Base-by-base conservation (phyloP, 73 alveolate species). In the Uronychia setigera region DNA sequence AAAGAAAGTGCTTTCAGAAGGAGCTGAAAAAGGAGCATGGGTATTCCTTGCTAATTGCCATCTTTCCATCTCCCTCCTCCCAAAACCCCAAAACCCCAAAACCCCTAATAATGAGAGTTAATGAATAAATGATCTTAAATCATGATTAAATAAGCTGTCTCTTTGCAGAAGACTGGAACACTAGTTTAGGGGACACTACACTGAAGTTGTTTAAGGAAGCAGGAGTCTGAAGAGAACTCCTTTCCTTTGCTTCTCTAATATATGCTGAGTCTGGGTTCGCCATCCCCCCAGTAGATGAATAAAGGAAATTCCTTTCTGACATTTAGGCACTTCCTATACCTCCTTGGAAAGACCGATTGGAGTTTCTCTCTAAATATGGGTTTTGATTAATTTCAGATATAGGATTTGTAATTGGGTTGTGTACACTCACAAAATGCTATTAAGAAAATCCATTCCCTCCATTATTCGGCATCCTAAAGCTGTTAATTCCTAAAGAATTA, bases 31-130 rank as follows among this genome's bases (percentile, higher is more conserved):
- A 32, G 99, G 99, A 58, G 93, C 95, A 80, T 97, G 99, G 99
- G 97, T 97, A 81, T 97, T 93, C 94, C 90, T 97, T 26, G 98
- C 99, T 29, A 97, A 97, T 89, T 96, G 99, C 34, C 99, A 97
- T 88, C 90, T 97, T 80, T 94, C 98, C 19, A 90, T 96, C 75
- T 92, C 96, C 86, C 93, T 97, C 80, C 92, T 95, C 29, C 97
- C 98, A 57, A 97, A 92, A 80, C n/a, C n/a, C n/a, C n/a, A n/a
- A n/a, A n/a, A n/a, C n/a, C n/a, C n/a, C n/a, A n/a, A n/a, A n/a
- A n/a, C n/a, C n/a, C n/a, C n/a, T n/a, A n/a, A n/a, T n/a, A n/a
- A n/a, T n/a, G n/a, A n/a, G n/a, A n/a, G n/a, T n/a, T n/a, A n/a
- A n/a, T n/a, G n/a, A n/a, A n/a, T n/a, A n/a, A n/a, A n/a, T n/a